Percentiles rank a stretch among this genome's conserved stretches.
phyloP scores from a whole-genome alignment of 2,329 filamentous ascomycete genomes.

The Uncinocarpus reesii region DNA sequence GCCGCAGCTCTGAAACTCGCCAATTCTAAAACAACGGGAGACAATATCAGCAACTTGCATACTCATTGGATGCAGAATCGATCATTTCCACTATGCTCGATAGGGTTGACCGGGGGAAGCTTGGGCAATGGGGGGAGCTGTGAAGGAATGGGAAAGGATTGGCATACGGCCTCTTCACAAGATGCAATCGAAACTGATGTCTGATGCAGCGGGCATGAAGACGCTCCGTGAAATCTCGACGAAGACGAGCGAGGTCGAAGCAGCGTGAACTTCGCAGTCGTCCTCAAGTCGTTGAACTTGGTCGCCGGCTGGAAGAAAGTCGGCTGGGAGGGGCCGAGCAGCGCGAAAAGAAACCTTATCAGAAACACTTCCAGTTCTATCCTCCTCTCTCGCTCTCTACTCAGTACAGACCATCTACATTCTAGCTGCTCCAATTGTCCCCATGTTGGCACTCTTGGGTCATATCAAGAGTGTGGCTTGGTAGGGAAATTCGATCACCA shows the following conservation, averaged over 20 bases:
- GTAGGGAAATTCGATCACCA: background rate
- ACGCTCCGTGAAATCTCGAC: background rate
- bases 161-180: background rate
- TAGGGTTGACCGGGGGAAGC: background rate
- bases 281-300: too few relatives aligned
- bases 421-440: too few relatives aligned
- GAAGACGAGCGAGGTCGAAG: background rate
- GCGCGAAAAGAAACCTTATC: too few relatives aligned
- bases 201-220: background rate
- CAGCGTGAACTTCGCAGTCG: too few relatives aligned
- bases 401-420: too few relatives aligned
- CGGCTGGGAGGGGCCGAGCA: too few relatives aligned
- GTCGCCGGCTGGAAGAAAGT: too few relatives aligned
- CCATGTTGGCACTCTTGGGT: too few relatives aligned
- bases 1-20: conserved; percentile 4
- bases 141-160: background rate
- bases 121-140: background rate
- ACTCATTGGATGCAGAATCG: background rate
- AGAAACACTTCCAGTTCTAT: too few relatives aligned
- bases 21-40: conserved; percentile 1
- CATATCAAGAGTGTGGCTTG: background rate
- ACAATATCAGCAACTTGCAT: background rate
- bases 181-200: background rate
- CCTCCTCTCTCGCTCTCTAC: too few relatives aligned
- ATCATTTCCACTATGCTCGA: background rate